Base-by-base conservation (phyloP, 306 rosid species). In the Inga laurina region DNA sequence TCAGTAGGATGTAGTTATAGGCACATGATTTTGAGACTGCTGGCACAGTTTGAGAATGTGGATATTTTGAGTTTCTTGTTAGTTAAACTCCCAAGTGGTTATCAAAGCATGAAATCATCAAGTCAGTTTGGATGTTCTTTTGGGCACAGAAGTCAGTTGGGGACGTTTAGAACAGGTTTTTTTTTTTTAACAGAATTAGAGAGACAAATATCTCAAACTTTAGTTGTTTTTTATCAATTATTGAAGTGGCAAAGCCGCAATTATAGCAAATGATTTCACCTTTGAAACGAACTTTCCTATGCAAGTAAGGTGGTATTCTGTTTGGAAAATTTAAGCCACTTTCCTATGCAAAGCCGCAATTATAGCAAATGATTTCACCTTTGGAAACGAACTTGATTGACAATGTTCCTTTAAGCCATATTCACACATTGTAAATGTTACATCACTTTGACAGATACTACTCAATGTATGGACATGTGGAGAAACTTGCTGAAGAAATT, bases 401-500 rank as follows among this genome's bases (percentile, higher is more conserved):
- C 71, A 81, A 41, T 79, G 62, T 41, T 82, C 79, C 65, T 41
- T 65, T 51, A 37, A n/a, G 71, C 41, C 75, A 39, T 30, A 59
- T 75, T 59, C 19, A 51, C 46, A 22, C 24, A 27, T 8, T 73
- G 5, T 59, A n/a, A 13, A 75, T 57, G 43, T 72, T 34, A 19
- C 19, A 6, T 66, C 83, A 79, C 74, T 84, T 84, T 82, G 44
- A 76, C 90, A 95, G 98, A 82, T 95, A 92, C 89, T 95, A 95
- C 82, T 95, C 98, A 75, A 93, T 92, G 97, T 95, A 95, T 61
- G 98, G 98, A 61, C 98, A 93, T 86, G 98, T 95, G 30, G 95
- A 92, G 91, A 93, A 88, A 87, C 91, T 93, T 62, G 98, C 97
- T 30, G 92, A 95, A 81, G 94, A 93, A 82, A 93, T 95, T 46